Evolutionary conservation across 805 yeast species (phyloP).

Genomic region (Lachancea waltii): DNA sequence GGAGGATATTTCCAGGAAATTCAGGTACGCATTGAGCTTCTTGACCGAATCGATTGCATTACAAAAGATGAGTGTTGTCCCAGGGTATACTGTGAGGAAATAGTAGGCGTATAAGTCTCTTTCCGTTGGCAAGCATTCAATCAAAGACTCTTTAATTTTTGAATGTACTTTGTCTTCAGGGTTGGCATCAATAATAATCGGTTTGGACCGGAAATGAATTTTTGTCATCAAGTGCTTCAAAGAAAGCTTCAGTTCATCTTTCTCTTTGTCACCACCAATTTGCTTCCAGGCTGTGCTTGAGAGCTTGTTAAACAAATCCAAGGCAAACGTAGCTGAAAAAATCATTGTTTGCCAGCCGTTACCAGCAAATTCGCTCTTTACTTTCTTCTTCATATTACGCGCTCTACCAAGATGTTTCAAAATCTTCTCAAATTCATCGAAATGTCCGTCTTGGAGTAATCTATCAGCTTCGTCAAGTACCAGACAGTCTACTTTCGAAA

Average conservation of each 20-base stretch:
- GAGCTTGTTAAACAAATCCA: constrained; percentile 73
- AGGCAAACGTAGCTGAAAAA: constrained; percentile 91
- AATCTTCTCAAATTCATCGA: constrained; percentile 82
- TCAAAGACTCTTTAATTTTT: constrained; percentile 72
- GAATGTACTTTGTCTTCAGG: constrained; percentile 76
- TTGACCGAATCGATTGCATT: constrained; percentile 94
- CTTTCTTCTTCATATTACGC: constrained; percentile 36
- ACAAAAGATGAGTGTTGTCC: constrained; percentile 83
- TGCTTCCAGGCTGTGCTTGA: constrained; percentile 35
- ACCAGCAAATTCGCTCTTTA: constrained; percentile 37
- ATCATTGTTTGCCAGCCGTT: constrained; percentile 73
- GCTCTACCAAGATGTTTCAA: constrained; percentile 53
- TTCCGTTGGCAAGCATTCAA: constrained; percentile 86
- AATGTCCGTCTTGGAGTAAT: constrained; percentile 90
- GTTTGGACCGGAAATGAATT: constrained; percentile 64
- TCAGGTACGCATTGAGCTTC: constrained; percentile 70
- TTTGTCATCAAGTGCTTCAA: constrained; percentile 59
- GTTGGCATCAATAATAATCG: constrained; percentile 74
- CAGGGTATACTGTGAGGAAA: constrained; percentile 79
- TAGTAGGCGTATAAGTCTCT: constrained; percentile 88
- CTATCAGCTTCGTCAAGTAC: constrained; percentile 97
- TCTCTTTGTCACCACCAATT: constrained; percentile 15
- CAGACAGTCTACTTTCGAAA: constrained; percentile 41
- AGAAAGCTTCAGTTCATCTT: constrained; percentile 48
- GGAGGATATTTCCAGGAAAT: constrained; percentile 57